Evolutionary conservation across 352 stramenopile species (phyloP).

Genomic region (Thalassiosira pacifica): DNA sequence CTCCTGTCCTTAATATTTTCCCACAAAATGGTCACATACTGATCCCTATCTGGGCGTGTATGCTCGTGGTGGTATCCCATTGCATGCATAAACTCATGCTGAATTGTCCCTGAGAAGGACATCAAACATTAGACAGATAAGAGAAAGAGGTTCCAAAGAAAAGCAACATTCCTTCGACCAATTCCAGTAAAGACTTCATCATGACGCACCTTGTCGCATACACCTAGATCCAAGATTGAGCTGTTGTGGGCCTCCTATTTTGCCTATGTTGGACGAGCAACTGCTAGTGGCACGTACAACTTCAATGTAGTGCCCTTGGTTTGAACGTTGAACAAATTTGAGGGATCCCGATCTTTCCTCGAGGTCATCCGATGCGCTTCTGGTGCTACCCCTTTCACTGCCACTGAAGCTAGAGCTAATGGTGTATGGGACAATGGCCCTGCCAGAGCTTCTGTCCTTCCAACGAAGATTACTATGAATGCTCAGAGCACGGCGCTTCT

Average conservation of each 20-base stretch:
- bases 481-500: conserved; percentile 5
- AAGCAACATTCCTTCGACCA: no score
- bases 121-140: background rate
- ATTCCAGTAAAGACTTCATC: background rate
- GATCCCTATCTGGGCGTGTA: conserved; percentile 36
- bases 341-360: background rate
- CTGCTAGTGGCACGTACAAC: conserved; percentile 5
- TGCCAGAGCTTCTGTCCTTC: conserved; percentile 8
- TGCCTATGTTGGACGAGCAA: background rate
- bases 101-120: conserved; percentile 17
- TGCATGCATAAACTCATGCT: conserved; percentile 31
- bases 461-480: conserved; percentile 2
- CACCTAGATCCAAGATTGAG: conserved; percentile 9
- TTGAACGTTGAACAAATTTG: conserved; percentile 3
- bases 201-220: background rate
- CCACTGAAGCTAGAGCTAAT: background rate
- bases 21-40: conserved; percentile 34
- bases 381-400: background rate
- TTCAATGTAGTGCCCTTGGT: conserved; percentile 1
- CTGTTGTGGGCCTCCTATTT: conserved; percentile 5
- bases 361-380: conserved; percentile 12
- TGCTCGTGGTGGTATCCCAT: conserved; percentile 19
- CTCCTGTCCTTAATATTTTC: conserved; percentile 44
- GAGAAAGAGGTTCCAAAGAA: no score
- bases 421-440: conserved; percentile 5